Evolutionary conservation across 768 basidiomycete genomes (phyloP).

Genomic region (Imleria badia): DNA sequence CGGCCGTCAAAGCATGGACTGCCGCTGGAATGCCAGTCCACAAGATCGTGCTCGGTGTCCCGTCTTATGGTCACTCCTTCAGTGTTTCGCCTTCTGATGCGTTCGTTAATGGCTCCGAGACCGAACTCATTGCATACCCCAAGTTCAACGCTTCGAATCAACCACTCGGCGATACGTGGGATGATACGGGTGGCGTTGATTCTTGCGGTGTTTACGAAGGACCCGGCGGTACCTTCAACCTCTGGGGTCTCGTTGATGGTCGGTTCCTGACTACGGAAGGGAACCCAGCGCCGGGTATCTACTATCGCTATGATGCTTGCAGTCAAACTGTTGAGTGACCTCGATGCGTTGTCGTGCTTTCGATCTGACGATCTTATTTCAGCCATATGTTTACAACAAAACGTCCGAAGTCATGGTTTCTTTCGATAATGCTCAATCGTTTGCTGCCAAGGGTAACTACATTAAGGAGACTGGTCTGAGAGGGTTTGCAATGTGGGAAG

Average conservation of each 20-base stretch:
- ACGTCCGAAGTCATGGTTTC: slow-evolving; percentile 57
- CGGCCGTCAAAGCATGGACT: slow-evolving; percentile 70
- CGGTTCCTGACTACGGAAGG: slow-evolving; percentile 49
- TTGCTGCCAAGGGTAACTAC: slow-evolving; percentile 57
- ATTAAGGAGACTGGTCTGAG: slow-evolving; percentile 50
- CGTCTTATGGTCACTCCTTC: slow-evolving; percentile 80
- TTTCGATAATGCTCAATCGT: slow-evolving; percentile 62
- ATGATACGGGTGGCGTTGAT: slow-evolving; percentile 45
- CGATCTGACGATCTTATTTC: not conserved
- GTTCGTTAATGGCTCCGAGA: slow-evolving; percentile 31
- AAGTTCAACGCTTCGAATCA: slow-evolving; percentile 44
- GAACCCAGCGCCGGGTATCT: slow-evolving; percentile 42
- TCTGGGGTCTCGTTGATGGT: slow-evolving; percentile 56
- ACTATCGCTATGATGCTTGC: slow-evolving; percentile 60
- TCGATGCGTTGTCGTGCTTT: not conserved
- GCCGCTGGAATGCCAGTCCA: slow-evolving; percentile 67
- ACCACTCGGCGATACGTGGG: slow-evolving; percentile 60
- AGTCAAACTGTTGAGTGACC: slow-evolving; percentile 61
- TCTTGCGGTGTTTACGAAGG: slow-evolving; percentile 49
- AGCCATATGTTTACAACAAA: slow-evolving; percentile 68
- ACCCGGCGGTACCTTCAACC: slow-evolving; percentile 54
- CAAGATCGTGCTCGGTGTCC: slow-evolving; percentile 77
- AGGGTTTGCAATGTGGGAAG: slow-evolving; percentile 73
- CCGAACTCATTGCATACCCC: slow-evolving; percentile 47
- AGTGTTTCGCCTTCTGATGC: slow-evolving; percentile 39